A percentile compares a stretch with the other conserved stretches of the same genome.
phyloP scores from a whole-genome alignment of 352 stramenopile genomes.

The Globisporangium nagaii region DNA sequence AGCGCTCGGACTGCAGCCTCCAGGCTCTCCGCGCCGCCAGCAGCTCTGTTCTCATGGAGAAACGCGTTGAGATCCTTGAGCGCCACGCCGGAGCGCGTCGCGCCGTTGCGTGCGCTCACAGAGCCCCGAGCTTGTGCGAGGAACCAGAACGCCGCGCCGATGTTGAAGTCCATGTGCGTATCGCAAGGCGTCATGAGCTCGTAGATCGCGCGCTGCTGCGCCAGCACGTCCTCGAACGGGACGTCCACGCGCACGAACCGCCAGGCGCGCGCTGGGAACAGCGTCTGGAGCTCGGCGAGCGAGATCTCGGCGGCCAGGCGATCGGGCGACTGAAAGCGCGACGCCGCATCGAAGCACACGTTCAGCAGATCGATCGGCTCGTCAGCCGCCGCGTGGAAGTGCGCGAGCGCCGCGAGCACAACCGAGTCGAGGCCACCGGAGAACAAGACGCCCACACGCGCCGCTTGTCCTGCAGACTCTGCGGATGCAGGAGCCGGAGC shows the following conservation, averaged over 20 bases:
- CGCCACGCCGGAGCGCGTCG: neutral
- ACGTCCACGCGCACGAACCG: conserved; percentile 85
- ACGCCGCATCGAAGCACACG: conserved; percentile 89
- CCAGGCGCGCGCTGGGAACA: conserved; percentile 85
- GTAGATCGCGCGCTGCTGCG: conserved; percentile 58
- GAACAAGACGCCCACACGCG: conserved; percentile 92
- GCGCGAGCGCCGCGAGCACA: conserved; percentile 88
- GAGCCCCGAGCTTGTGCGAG: conserved; percentile 68
- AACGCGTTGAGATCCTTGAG: conserved; percentile 40
- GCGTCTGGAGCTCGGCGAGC: conserved; percentile 70
- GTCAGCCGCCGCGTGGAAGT: conserved; percentile 51
- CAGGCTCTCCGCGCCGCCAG: conserved; percentile 2
- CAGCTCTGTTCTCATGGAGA: conserved; percentile 15
- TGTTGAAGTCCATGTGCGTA: conserved; percentile 98
- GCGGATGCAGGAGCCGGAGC: neutral
- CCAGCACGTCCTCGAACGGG: conserved; percentile 59
- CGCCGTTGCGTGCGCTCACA: conserved; percentile 10
- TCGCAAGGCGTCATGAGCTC: conserved; percentile 82
- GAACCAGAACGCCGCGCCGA: conserved; percentile 95
- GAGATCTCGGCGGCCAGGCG: conserved; percentile 82
- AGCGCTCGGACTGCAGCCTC: conserved; percentile 25
- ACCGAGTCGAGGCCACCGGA: conserved; percentile 96
- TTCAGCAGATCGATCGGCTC: conserved; percentile 92
- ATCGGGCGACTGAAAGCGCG: conserved; percentile 79
- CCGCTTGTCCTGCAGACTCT: neutral